Evolutionary conservation across 148 eudicot genomes (phyloP), one percentile per base, ranked within the genome.

Genomic region (Silene latifolia): DNA sequence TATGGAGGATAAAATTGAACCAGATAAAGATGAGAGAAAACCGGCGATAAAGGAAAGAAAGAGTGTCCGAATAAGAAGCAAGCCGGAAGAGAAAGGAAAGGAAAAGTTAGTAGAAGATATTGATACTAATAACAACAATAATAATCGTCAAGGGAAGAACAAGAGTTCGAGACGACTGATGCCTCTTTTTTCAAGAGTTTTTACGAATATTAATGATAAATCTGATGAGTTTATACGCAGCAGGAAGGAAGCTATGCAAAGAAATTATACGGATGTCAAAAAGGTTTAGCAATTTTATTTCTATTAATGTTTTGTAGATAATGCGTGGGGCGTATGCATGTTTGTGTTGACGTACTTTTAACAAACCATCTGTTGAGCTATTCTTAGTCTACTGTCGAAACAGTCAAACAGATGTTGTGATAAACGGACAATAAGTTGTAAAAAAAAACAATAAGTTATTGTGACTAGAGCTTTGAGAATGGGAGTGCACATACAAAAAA

Each of bases 141-240:
- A 12, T 42, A 39, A 7, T 7, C 51, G 68, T 3, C 53, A 73
- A 44, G 60, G 44, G 67, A 73, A 79, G 39, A 32, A 13, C 18
- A 73, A 72, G 25, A 68, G 35, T 56, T 11, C 62, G 35, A 39
- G 67, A n/a, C 57, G 35, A 2, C 9, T 24, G 51, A 35, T 18
- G 39, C 29, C 73, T 7, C 12, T 48, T 12, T 9, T 73, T 67
- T 57, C 76, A 3, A 59, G 69, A 24, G 64, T 56, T 79, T 66
- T 79, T 47, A 20, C 76, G 23, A 73, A 78, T 29, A 78, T 79
- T 18, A 67, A 79, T 74, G 77, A 39, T 13, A 73, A 47, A 60
- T 42, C 81, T 1, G 77, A 67, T 73, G 81, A 73, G 13, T 79
- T 73, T 25, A 79, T 79, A 17, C 69, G 73, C 17, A 67, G 81